Conservation (phyloP, 23 red algal genomes). For the Gracilaria domingensis region DNA sequence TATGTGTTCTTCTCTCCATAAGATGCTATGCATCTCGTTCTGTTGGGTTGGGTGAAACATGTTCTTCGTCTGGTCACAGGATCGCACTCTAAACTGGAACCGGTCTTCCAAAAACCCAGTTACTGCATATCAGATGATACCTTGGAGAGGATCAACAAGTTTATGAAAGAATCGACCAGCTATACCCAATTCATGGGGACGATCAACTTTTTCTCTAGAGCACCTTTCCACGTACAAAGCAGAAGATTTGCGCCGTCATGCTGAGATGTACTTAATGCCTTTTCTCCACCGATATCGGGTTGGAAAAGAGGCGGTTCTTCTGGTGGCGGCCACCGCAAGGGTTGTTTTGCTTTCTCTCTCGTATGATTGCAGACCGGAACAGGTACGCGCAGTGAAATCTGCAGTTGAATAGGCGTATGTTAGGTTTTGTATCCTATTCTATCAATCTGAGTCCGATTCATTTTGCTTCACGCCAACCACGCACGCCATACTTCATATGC, state of each 20-base stretch:
- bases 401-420: not conserved
- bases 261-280: not conserved
- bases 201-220: not conserved
- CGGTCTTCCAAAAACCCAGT: not conserved
- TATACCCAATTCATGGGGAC: no score
- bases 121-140: not conserved
- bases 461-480: slow-evolving; percentile 35
- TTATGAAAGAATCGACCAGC: not conserved
- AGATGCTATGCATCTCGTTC: slow-evolving; percentile 20
- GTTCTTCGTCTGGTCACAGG: not conserved
- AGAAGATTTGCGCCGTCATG: not conserved
- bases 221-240: not conserved
- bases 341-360: not conserved
- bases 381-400: not conserved
- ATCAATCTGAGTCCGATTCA: not conserved
- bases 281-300: slow-evolving; percentile 1
- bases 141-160: not conserved
- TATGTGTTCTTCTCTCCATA: slow-evolving; percentile 23
- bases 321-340: not conserved
- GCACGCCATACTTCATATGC: slow-evolving; percentile 19
- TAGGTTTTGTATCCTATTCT: not conserved
- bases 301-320: not conserved
- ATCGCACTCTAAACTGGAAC: not conserved
- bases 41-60: slow-evolving; percentile 14
- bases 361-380: not conserved